phyloP scores from a whole-genome alignment of 1,284 basidiomycete genomes.

The Phellopilus nigrolimitatus region DNA sequence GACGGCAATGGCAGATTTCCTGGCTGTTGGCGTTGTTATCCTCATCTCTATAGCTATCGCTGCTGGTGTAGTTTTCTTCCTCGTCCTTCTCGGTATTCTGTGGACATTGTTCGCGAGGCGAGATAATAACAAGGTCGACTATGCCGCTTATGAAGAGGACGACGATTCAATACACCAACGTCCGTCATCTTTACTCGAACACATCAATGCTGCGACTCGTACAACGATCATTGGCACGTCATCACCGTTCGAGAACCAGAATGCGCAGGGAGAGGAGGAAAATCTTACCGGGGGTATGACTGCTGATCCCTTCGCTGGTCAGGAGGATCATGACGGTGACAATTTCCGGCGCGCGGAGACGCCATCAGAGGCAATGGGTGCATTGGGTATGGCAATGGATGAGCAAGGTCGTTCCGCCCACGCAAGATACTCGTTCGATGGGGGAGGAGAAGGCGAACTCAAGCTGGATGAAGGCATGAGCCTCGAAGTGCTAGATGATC shows the following conservation, averaged over 20 bases:
- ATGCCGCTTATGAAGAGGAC: conserved; percentile 54
- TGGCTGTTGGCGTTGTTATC: conserved; percentile 91
- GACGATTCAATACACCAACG: conserved; percentile 69
- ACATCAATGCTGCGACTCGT: conserved; percentile 83
- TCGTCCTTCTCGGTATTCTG: conserved; percentile 84
- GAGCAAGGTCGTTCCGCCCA: conserved; percentile 68
- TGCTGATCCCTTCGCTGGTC: conserved; percentile 43
- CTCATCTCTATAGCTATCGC: conserved; percentile 96
- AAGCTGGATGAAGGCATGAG: conserved; percentile 65
- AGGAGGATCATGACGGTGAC: conserved; percentile 63
- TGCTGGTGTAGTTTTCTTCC: conserved; percentile 89
- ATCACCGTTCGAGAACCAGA: conserved; percentile 45
- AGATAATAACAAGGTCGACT: conserved; percentile 64
- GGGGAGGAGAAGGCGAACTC: conserved; percentile 71
- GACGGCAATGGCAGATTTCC: conserved; percentile 55
- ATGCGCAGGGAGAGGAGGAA: conserved; percentile 52
- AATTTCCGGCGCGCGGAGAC: conserved; percentile 74
- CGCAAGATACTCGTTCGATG: conserved; percentile 78
- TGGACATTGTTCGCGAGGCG: conserved; percentile 83
- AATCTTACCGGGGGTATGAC: conserved; percentile 28
- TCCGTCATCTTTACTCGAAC: conserved; percentile 75
- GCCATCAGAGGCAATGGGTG: conserved; percentile 66
- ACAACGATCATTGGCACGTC: conserved; percentile 56
- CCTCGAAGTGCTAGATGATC: conserved; percentile 72
- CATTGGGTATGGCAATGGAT: conserved; percentile 49